Evolutionary conservation across 1,284 basidiomycete species (phyloP).

Genomic region (Boletus coffeatus): DNA sequence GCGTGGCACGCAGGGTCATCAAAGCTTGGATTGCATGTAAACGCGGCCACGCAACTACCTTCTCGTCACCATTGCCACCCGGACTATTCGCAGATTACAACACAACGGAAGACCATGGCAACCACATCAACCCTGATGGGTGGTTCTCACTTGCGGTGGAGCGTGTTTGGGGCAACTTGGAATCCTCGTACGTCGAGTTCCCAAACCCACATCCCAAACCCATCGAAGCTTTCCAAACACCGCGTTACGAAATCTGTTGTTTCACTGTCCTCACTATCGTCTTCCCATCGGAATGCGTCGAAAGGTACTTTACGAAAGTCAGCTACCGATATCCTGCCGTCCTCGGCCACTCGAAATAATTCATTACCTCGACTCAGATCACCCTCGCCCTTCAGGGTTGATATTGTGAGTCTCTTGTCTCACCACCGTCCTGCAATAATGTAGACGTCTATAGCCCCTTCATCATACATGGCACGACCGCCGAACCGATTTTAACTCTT

Average conservation of each 20-base stretch:
- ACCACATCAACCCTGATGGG: background rate
- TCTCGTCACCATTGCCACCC: background rate
- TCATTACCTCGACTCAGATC: conserved; percentile 23
- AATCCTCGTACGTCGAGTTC: too few relatives aligned
- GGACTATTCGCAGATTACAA: background rate
- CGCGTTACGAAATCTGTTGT: background rate
- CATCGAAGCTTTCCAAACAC: conserved; percentile 10
- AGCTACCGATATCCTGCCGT: background rate
- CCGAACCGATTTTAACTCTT: conserved; percentile 16
- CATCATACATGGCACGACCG: conserved; percentile 29
- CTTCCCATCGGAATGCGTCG: background rate
- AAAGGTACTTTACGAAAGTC: conserved; percentile 10
- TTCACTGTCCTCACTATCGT: conserved; percentile 2
- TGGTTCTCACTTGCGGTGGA: background rate
- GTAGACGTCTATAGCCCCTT: conserved; percentile 22
- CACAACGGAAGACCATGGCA: background rate
- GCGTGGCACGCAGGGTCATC: background rate
- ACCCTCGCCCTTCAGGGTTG: conserved; percentile 23
- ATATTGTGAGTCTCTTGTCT: conserved; percentile 21
- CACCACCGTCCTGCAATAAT: background rate
- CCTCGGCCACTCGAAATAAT: conserved; percentile 4
- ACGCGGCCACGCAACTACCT: conserved; percentile 8
- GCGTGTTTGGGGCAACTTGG: too few relatives aligned
- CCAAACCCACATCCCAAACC: too few relatives aligned
- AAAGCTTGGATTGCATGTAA: conserved; percentile 1